Evolutionary conservation across 495 filamentous ascomycete species (phyloP), one percentile per base, ranked within the genome.

Genomic region (Penicillium pulvis): DNA sequence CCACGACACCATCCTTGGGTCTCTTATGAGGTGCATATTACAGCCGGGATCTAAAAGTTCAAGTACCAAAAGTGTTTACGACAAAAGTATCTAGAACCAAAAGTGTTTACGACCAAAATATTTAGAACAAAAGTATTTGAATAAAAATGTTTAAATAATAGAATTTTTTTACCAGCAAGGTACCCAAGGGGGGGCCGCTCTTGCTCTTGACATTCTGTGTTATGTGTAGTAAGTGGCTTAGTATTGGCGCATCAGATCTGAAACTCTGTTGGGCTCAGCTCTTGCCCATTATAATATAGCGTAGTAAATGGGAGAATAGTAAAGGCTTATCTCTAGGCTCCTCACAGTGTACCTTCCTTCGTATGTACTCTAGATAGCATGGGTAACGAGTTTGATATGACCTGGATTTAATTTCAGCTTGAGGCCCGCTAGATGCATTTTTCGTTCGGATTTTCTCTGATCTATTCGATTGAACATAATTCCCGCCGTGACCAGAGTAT

Each of bases 31-130:
- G 59, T 17, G 28, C 6, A 43, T 51, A 43, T 51, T 31, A 55
- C 51, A 20, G 50, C 30, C 16, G 51, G 43, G 23, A 44, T 42
- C 6, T 26, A 53, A 56, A 60, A 58, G 23, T 45, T 46, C 56
- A 26, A n/a, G n/a, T n/a, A 46, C 41, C 1, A 12, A 12, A 4
- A n/a, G 46, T 39, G n/a, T 1, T 41, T 17, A 16, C 0, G 26
- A 57, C 53, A 39, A 35, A 57, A 51, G 11, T 35, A 12, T 14
- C 3, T 36, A 36, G 33, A 36, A 46, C 41, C 1, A 12, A 12
- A 4, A n/a, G 46, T 39, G n/a, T 1, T 41, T 17, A 16, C 0
- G 26, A 57, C 53, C 31, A 35, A 57, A 51, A 20, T 35, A 12
- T 14, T 12, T 36, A 36, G 33, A 36, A 11, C 33, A 36, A 36